phyloP scores from a whole-genome alignment of 2,329 filamentous ascomycete genomes.

The Capronia americana region DNA sequence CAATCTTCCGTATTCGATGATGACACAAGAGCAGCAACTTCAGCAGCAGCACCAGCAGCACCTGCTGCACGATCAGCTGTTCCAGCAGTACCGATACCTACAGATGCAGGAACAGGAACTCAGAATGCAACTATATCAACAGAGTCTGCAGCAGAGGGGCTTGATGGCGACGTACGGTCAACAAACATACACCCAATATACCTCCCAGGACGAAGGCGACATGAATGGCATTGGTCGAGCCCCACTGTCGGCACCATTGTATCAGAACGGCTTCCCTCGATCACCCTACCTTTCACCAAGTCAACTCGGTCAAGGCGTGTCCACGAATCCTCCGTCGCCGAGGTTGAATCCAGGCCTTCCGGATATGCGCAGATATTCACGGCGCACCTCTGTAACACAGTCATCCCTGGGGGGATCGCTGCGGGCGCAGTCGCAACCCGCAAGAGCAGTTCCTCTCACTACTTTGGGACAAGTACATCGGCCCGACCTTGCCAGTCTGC shows the following conservation, averaged over 20 bases:
- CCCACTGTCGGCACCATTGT: conserved; percentile 41
- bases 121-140: conserved; percentile 55
- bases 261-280: conserved; percentile 38
- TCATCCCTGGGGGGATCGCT: conserved; percentile 51
- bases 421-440: conserved; percentile 58
- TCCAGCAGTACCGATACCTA: conserved; percentile 57
- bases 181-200: conserved; percentile 48
- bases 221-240: conserved; percentile 32
- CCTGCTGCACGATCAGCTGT: conserved; percentile 56
- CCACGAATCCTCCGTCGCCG: conserved; percentile 56
- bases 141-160: conserved; percentile 45
- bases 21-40: conserved; percentile 47
- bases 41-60: conserved; percentile 56
- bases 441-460: conserved; percentile 50
- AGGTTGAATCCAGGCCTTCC: conserved; percentile 49
- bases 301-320: conserved; percentile 46
- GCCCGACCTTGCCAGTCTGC: conserved; percentile 42
- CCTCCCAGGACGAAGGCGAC: conserved; percentile 39
- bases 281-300: conserved; percentile 34
- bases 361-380: conserved; percentile 53
- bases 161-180: conserved; percentile 31
- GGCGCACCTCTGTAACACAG: conserved; percentile 53
- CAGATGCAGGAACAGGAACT: conserved; percentile 59
- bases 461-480: conserved; percentile 46
- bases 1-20: conserved; percentile 46